Evolutionary conservation across 2,329 filamentous ascomycete genomes (phyloP).

Genomic region (Sporothrix protearum): DNA sequence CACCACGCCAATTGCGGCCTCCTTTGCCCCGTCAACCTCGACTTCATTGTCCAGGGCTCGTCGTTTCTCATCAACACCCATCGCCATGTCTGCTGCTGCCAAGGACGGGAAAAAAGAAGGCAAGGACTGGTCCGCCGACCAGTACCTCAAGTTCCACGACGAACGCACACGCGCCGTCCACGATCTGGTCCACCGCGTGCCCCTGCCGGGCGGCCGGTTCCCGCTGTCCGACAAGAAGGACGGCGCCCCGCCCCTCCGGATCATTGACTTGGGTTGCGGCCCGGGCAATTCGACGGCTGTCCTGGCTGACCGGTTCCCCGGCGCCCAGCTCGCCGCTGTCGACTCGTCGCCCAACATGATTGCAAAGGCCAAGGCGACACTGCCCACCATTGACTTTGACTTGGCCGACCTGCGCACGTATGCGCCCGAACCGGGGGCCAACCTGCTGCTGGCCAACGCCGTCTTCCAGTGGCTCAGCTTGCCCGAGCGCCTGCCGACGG

Average conservation of each 20-base stretch:
- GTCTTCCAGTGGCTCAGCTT: conserved; percentile 56
- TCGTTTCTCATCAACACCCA: neutral
- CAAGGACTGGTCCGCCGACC: conserved; percentile 51
- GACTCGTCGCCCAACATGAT: conserved; percentile 58
- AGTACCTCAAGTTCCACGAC: conserved; percentile 54
- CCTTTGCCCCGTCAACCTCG: neutral
- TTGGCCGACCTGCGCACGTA: conserved; percentile 47
- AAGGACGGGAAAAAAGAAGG: neutral
- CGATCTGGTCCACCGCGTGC: conserved; percentile 51
- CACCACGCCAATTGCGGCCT: neutral
- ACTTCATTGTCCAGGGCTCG: neutral
- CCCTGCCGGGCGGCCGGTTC: conserved; percentile 32
- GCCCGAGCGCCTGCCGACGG: conserved; percentile 42
- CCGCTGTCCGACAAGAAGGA: conserved; percentile 1
- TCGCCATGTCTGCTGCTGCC: neutral
- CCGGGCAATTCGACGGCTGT: conserved; percentile 56
- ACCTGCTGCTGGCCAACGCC: conserved; percentile 55
- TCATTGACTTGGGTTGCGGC: conserved; percentile 59
- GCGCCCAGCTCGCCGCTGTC: conserved; percentile 47
- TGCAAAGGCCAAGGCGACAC: conserved; percentile 40
- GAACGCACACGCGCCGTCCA: conserved; percentile 52
- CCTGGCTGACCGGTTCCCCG: conserved; percentile 46
- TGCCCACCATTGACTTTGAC: conserved; percentile 45
- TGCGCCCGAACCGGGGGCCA: conserved; percentile 32
- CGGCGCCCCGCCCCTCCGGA: conserved; percentile 35